These are phyloP conservation scores for Tylopilus sp. DNA, from an alignment of 768 basidiomycete genomes.

Conservation along the genomic window DNA sequence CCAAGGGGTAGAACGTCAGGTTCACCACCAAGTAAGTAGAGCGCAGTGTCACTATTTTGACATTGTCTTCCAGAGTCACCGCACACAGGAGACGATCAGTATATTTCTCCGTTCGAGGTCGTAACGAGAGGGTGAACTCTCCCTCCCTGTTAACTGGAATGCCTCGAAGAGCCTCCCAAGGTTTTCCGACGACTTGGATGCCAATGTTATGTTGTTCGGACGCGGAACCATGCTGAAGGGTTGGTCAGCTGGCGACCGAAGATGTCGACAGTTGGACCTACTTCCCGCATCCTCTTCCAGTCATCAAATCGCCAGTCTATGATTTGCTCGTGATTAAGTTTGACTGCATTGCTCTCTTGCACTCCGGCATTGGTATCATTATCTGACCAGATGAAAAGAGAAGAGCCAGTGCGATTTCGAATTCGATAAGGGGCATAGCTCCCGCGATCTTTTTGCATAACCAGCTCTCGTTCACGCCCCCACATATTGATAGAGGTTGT, in stretches of 20 bases:
- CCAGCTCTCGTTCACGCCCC: slow-evolving; percentile 68
- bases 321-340: slow-evolving; percentile 69
- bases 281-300: slow-evolving; percentile 92
- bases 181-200: slow-evolving; percentile 76
- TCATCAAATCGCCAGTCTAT: slow-evolving; percentile 98
- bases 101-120: slow-evolving; percentile 72
- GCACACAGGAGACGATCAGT: slow-evolving; percentile 84
- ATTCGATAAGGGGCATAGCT: slow-evolving; percentile 93
- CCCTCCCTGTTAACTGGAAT: slow-evolving; percentile 95
- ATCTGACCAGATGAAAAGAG: slow-evolving; percentile 85
- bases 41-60: slow-evolving; percentile 90
- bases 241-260: neutral
- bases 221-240: slow-evolving; percentile 39
- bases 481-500: slow-evolving; percentile 70
- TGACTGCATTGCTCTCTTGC: slow-evolving; percentile 49
- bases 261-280: slow-evolving; percentile 29
- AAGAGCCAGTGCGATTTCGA: slow-evolving; percentile 85
- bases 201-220: slow-evolving; percentile 83
- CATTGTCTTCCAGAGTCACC: slow-evolving; percentile 84
- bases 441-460: slow-evolving; percentile 76
- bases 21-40: slow-evolving; percentile 94
- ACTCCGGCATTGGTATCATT: slow-evolving; percentile 49
- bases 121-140: slow-evolving; percentile 83
- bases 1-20: slow-evolving; percentile 85
- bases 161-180: slow-evolving; percentile 85